Base-by-base conservation (phyloP, 1,139 yeast genomes). In the Hyphopichia burtonii region DNA sequence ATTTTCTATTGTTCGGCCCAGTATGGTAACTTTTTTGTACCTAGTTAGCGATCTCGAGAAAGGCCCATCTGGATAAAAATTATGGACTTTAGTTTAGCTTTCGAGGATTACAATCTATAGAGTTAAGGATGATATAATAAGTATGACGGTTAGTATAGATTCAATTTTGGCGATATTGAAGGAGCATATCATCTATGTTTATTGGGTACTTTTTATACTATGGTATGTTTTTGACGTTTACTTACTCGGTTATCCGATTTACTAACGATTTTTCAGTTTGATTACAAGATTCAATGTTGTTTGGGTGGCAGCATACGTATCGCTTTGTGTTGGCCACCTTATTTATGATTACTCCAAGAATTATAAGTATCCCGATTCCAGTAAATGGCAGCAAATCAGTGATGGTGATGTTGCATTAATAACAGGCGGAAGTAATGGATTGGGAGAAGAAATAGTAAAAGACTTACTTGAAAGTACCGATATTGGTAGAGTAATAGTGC, bases 401-500 rank as follows among this genome's bases (percentile, higher is more conserved):
- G 35, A 34, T 3, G 31, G 47, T 1, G 76, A 70, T 45, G 58
- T 65, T 8, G 81, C 79, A 0, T 51, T 83, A 12, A 64, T 84
- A 2, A 83, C 91, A 0, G 91, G 91, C 1, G 90, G 87, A 0
- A 71, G 83, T 27, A 61, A 67, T 39, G 90, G 90, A 0, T 59
- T 84, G 9, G 91, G 91, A 0, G 51, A 58, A 9, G 74, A 67
- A 30, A 54, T 83, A 5, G 70, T 71, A 0, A 55, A 59, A 11
- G 45, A 54, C 16, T 56, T 83, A 2, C 45, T 68, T 1, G 37
- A 43, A 5, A 55, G 57, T 16, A 62, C 34, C 2, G 15, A 65
- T 0, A 61, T 69, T 15, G 59, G 53, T 15, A 68, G 71, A 23
- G 73, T 82, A 6, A 68, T 57, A 40, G 52, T 78, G 6, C 50